These are phyloP conservation scores for Mercurialis annua DNA, from an alignment of 345 rosid genomes.

Conservation along the genomic window DNA sequence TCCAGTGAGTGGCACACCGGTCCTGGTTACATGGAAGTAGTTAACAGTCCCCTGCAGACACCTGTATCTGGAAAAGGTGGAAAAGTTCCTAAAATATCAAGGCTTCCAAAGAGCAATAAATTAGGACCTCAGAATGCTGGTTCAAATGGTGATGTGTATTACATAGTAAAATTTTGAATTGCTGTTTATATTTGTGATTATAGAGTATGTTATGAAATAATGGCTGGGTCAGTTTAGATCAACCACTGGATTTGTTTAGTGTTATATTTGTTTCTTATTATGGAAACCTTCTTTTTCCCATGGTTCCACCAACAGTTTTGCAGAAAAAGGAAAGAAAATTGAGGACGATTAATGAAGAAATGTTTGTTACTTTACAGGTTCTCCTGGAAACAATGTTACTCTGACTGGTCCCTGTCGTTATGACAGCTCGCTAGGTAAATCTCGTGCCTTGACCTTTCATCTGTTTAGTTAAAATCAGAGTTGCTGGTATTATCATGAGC, in stretches of 20 bases:
- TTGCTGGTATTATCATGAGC: background rate
- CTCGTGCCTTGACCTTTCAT: conserved; percentile 9
- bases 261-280: conserved; percentile 11
- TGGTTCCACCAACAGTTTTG: background rate
- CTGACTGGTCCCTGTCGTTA: conserved; percentile 92
- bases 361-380: conserved; percentile 62
- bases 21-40: conserved; percentile 46
- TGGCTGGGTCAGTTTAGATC: conserved; percentile 8
- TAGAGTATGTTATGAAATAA: background rate
- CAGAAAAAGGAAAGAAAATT: conserved; percentile 7
- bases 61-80: conserved; percentile 72
- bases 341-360: conserved; percentile 19
- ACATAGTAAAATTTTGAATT: background rate
- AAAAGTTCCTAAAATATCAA: conserved; percentile 62
- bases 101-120: conserved; percentile 55
- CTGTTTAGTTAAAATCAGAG: background rate
- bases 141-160: conserved; percentile 60
- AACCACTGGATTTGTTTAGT: background rate
- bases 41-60: conserved; percentile 58
- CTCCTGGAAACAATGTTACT: conserved; percentile 65
- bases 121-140: conserved; percentile 54
- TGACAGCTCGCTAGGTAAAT: conserved; percentile 93
- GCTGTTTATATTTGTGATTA: background rate
- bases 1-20: conserved; percentile 46
- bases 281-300: background rate